Conservation (phyloP, 495 filamentous ascomycete species). For the Elasticomyces elasticus region DNA sequence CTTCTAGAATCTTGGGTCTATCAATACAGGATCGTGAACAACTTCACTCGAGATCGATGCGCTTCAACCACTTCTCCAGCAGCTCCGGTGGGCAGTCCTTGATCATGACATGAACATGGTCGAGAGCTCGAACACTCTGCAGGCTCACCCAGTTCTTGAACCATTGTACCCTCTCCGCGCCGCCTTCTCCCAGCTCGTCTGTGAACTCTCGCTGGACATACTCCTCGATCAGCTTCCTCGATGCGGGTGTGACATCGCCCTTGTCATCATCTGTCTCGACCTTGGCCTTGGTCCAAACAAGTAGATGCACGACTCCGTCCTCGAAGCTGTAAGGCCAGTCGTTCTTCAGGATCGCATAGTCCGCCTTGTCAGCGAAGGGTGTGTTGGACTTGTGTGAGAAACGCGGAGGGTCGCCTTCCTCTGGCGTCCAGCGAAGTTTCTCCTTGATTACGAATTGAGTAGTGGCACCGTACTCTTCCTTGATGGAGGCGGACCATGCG, state of each 20-base stretch:
- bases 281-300: slow-evolving; percentile 55
- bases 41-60: slow-evolving; percentile 8
- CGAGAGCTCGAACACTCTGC: slow-evolving; percentile 74
- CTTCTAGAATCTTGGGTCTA: no score
- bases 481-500: slow-evolving; percentile 60
- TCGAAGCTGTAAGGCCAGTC: slow-evolving; percentile 85
- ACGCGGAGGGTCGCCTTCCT: slow-evolving; percentile 26
- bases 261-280: slow-evolving; percentile 43
- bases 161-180: slow-evolving; percentile 58
- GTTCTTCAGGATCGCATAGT: slow-evolving; percentile 71
- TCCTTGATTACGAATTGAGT: slow-evolving; percentile 64
- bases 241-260: slow-evolving; percentile 65
- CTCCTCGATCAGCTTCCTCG: slow-evolving; percentile 46
- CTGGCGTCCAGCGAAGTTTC: slow-evolving; percentile 57
- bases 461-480: slow-evolving; percentile 63
- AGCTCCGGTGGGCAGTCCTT: slow-evolving; percentile 50
- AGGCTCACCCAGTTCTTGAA: slow-evolving; percentile 91
- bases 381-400: slow-evolving; percentile 42
- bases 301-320: slow-evolving; percentile 59
- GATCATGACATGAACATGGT: slow-evolving; percentile 67
- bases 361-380: slow-evolving; percentile 60
- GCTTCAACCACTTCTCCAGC: slow-evolving; percentile 49
- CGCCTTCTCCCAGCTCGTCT: slow-evolving; percentile 40
- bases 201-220: slow-evolving; percentile 65
- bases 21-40: no score